Base-by-base conservation (phyloP, 352 stramenopile species). In the Globisporangium nagaii region DNA sequence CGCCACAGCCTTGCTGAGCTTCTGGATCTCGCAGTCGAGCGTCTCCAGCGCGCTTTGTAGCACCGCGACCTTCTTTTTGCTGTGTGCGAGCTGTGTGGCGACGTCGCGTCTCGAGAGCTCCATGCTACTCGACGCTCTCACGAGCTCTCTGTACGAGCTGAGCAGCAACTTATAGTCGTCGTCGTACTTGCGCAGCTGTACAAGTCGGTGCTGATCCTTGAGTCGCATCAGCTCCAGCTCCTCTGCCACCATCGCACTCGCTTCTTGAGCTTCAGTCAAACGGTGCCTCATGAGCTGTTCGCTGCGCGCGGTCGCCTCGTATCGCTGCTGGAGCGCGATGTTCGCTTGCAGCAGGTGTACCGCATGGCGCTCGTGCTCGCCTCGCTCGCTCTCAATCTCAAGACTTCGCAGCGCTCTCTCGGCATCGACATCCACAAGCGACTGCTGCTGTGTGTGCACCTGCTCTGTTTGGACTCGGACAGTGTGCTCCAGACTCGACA, bases 81-180 rank as follows among this genome's bases (percentile, higher is more conserved):
- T 66, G 32, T 65, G 63, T 42, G 55, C 20, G 20, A 80, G 58
- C 11, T 66, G 41, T 5, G 39, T 46, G 8, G 68, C n/a, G n/a
- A 75, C 35, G 19, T 74, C 56, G 4, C 68, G 68, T 40, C 70
- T 55, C 1, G 71, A 75, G 24, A 51, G 36, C 20, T 78, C 71
- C 28, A 78, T 55, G 0, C 42, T 53, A 31, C 63, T 67, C 2
- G 56, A 48, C 44, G 66, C 46, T 9, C 56, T 65, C 19, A 46
- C 50, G 11, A 71, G 20, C 1, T 48, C 39, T 25, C 53, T 53
- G 24, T 77, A 65, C 7, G 53, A 40, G 5, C 20, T 42, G 6
- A 43, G 20, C 34, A 75, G 39, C 22, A 43, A 41, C 1, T 25
- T 36, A 32, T 70, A 67, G 44, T 75, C 65, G 13, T 69, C 48